A percentile compares a stretch with the other conserved stretches of the same genome.
Evolutionary conservation across 176 grass and related monocot genomes (phyloP).

Genomic region (Oryza nivara): DNA sequence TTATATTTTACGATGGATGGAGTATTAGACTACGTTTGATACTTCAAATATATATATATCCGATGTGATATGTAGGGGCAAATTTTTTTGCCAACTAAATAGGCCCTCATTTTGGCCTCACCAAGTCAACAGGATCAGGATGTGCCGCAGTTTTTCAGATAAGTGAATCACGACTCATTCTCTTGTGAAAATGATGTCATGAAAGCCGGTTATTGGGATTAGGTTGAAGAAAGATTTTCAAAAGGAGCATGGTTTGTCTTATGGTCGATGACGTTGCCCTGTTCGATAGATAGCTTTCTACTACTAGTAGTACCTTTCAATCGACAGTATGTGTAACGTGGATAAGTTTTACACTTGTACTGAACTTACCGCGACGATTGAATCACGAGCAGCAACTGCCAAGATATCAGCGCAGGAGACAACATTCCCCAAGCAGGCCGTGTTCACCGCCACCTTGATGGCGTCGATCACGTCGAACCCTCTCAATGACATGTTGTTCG

Average conservation of each 20-base stretch:
- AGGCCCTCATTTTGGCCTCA: neutral
- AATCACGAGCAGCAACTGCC: slow-evolving; percentile 69
- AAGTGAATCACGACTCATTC: neutral
- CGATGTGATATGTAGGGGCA: too few species aligned
- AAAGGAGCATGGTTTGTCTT: slow-evolving; percentile 5
- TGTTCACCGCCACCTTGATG: slow-evolving; percentile 65
- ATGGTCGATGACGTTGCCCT: neutral
- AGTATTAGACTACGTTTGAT: too few species aligned
- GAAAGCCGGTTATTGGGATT: neutral
- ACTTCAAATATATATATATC: too few species aligned
- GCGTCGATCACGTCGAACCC: slow-evolving; percentile 69
- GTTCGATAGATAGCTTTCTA: neutral
- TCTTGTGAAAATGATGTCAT: slow-evolving; percentile 4
- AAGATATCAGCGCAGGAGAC: slow-evolving; percentile 88
- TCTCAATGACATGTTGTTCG: slow-evolving; percentile 73
- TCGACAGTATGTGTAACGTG: neutral
- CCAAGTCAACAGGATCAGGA: neutral
- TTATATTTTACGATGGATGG: too few species aligned
- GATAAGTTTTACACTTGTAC: slow-evolving; percentile 1
- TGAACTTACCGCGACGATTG: slow-evolving; percentile 71
- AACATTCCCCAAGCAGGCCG: slow-evolving; percentile 60
- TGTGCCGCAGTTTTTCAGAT: neutral
- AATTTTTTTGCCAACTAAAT: too few species aligned
- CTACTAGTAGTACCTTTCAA: neutral
- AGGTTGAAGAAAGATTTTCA: neutral